Conservation (phyloP, 805 yeast genomes). For the Hanseniaspora hatyaiensis region DNA sequence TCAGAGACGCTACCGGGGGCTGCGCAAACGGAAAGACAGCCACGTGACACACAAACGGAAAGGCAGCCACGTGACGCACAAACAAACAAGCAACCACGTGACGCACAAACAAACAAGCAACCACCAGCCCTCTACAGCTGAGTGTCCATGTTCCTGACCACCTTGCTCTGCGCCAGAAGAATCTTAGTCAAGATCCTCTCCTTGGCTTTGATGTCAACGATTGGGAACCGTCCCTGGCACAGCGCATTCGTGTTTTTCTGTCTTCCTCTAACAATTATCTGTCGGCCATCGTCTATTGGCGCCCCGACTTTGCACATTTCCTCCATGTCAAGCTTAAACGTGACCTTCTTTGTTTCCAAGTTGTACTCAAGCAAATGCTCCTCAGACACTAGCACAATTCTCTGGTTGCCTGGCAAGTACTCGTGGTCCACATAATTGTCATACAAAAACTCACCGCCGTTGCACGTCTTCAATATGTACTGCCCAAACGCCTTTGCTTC, state of each 20-base stretch:
- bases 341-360: slow-evolving; percentile 1
- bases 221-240: slow-evolving; percentile 15
- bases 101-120: too few relatives aligned
- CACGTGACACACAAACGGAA: too few relatives aligned
- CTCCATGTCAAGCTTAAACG: slow-evolving; percentile 11
- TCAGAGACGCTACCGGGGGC: too few relatives aligned
- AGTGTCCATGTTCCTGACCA: slow-evolving; percentile 15
- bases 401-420: slow-evolving; percentile 16
- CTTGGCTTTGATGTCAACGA: slow-evolving; percentile 5
- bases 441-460: slow-evolving; percentile 62
- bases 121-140: too few relatives aligned
- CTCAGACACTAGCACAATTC: slow-evolving; percentile 13
- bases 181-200: slow-evolving; percentile 12
- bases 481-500: slow-evolving; percentile 89
- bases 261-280: slow-evolving; percentile 13
- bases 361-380: slow-evolving; percentile 13
- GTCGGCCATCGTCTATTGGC: slow-evolving; percentile 17
- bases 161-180: slow-evolving; percentile 12
- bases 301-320: slow-evolving; percentile 16
- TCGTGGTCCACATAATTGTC: slow-evolving; percentile 77
- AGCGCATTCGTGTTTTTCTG: neutral
- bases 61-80: too few relatives aligned
- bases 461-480: slow-evolving; percentile 72
- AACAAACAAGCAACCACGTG: too few relatives aligned
- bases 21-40: too few relatives aligned